Base-by-base conservation (phyloP, 2,329 filamentous ascomycete species). In the Xylariales sp. region DNA sequence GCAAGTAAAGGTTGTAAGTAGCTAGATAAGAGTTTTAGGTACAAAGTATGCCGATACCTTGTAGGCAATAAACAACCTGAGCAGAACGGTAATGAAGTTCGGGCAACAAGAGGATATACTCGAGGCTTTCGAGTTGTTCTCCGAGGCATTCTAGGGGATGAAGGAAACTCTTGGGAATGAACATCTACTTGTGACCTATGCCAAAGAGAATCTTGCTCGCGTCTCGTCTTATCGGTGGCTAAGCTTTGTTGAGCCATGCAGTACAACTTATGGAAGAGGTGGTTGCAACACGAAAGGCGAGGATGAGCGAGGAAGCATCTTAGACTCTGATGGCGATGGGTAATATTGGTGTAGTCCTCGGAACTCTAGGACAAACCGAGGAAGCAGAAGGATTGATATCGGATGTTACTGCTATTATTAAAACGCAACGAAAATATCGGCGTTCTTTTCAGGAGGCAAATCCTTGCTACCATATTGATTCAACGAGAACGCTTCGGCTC, bases 261-360 rank as follows among this genome's bases (percentile, higher is more conserved):
- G 34, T 66, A 6, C 34, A 28, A 10, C 57, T 49, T 10, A 67
- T 71, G 62, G 36, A 58, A 18, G 64, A 72, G 12, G 67, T 68
- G 10, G 28, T 71, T 32, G 41, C 49, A 14, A 67, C 55, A 30
- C 62, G 67, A 1, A 63, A 66, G 45, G 45, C 50, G 30, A 55
- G 12, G 5, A 54, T 61, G 52, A 62, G 67, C 32, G 69, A 69
- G 48, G 69, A 71, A 56, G 48, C 66, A 23, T 30, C 62, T 0
- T 68, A 56, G 41, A 69, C 69, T 1, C 56, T 72, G 8, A 45
- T 72, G 12, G 69, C 66, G 3, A 52, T 62, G 46, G 71, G 41
- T 4, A 62, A 60, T 16, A 67, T 43, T 34, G 65, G 68, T n/a
- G 62, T 66, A 14, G 68, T 69, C 2, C 23, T 63, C 18, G 48